Percentiles rank a stretch among this genome's conserved stretches.
Evolutionary conservation across 106 monocot genomes (phyloP).

Genomic region (Dioscorea zingiberensis): DNA sequence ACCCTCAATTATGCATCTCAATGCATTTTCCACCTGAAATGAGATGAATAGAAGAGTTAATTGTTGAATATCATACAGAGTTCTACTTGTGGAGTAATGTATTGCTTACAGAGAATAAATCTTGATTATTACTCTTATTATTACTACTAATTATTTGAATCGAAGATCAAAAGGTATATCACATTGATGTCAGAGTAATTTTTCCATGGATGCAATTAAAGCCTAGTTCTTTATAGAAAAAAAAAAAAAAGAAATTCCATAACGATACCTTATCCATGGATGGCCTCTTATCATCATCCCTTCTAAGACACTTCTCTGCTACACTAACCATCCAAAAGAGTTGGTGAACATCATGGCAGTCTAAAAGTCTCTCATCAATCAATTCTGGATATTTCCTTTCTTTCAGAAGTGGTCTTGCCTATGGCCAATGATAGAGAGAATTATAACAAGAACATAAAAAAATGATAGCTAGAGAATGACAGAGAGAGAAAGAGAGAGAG

Average conservation of each 20-base stretch:
- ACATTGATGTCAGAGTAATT: background rate
- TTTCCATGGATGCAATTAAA: no score
- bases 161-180: no score
- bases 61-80: no score
- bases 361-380: conserved; percentile 34
- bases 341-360: conserved; percentile 38
- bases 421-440: background rate
- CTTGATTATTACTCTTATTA: no score
- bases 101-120: background rate
- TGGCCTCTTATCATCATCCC: conserved; percentile 29
- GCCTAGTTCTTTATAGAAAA: no score
- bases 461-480: background rate
- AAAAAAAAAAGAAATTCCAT: background rate
- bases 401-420: conserved; percentile 41
- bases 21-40: conserved; percentile 27
- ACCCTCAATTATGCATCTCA: conserved; percentile 21
- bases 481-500: no score
- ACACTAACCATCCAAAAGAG: conserved; percentile 29
- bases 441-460: background rate
- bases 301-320: conserved; percentile 30
- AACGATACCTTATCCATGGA: conserved; percentile 33
- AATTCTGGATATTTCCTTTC: conserved; percentile 37
- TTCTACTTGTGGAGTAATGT: no score
- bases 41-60: background rate
- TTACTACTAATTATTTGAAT: no score